Evolutionary conservation across 2,329 filamentous ascomycete genomes (phyloP).

Genomic region (Tolypocladium tropicale): DNA sequence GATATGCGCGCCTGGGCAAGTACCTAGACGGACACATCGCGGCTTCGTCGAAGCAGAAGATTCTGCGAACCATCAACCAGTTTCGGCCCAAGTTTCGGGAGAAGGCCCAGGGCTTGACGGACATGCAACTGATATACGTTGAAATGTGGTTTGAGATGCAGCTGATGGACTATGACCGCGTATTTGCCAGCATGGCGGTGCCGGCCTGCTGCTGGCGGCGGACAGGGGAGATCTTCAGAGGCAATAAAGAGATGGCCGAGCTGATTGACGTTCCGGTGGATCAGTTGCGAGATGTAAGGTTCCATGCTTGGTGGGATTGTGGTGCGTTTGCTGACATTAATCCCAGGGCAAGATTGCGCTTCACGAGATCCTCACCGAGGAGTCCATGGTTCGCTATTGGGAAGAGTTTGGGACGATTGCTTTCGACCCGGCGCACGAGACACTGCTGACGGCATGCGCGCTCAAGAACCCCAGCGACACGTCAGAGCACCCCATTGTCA

Average conservation of each 20-base stretch:
- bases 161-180: conserved; percentile 94
- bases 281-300: conserved; percentile 74
- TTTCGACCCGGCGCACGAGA: conserved; percentile 89
- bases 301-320: neutral
- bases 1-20: conserved; percentile 77
- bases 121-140: conserved; percentile 87
- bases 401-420: conserved; percentile 98
- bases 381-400: conserved; percentile 94
- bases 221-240: conserved; percentile 93
- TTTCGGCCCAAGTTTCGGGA: conserved; percentile 95
- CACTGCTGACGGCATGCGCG: conserved; percentile 85
- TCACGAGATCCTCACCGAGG: conserved; percentile 91
- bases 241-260: conserved; percentile 98
- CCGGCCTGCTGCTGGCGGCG: conserved; percentile 95
- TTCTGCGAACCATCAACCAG: conserved; percentile 79
- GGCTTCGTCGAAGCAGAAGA: conserved; percentile 75
- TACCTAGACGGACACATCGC: conserved; percentile 90
- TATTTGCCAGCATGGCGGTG: conserved; percentile 98
- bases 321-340: conserved; percentile 7
- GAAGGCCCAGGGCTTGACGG: conserved; percentile 83
- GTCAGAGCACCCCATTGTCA: conserved; percentile 62
- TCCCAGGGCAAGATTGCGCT: conserved; percentile 80
- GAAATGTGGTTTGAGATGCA: conserved; percentile 99
- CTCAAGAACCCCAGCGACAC: conserved; percentile 70
- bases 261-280: conserved; percentile 90